Evolutionary conservation across 768 basidiomycete species (phyloP).

Genomic region (Lentinus tigrinus): DNA sequence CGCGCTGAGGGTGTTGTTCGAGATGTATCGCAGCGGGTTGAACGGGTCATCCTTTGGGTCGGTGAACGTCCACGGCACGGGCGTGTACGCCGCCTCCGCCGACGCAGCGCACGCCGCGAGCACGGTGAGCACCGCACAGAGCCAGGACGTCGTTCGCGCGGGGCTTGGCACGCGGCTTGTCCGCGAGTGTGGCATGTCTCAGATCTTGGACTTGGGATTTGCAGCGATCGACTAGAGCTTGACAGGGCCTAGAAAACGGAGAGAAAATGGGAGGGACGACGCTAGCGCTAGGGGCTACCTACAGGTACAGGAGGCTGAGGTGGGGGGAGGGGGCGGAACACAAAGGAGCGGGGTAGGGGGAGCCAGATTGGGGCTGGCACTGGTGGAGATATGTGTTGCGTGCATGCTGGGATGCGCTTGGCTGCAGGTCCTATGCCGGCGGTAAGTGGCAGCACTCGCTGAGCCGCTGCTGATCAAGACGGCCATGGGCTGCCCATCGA

Average conservation of each 20-base stretch:
- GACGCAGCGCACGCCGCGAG: not conserved
- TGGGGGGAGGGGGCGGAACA: no score
- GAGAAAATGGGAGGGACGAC: no score
- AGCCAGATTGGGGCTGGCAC: not conserved
- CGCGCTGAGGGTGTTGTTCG: conserved; percentile 49
- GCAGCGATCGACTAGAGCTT: no score
- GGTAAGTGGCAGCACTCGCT: not conserved
- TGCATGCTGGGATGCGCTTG: not conserved
- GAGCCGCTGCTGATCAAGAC: not conserved
- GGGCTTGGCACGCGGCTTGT: no score
- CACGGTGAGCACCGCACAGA: conserved; percentile 1
- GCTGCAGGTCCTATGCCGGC: not conserved
- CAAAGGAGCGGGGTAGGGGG: not conserved
- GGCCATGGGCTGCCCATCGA: not conserved
- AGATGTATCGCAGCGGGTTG: conserved; percentile 57
- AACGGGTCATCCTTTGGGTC: conserved; percentile 53
- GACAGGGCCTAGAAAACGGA: no score
- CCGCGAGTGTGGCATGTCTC: not conserved
- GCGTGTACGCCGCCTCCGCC: conserved; percentile 33
- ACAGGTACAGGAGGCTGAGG: no score
- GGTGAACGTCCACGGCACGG: conserved; percentile 19
- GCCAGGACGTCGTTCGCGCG: not conserved
- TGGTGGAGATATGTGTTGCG: not conserved
- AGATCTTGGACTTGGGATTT: not conserved
- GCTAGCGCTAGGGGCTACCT: no score